A percentile compares a stretch with the other conserved stretches of the same genome.
These are phyloP conservation scores for Gaeumannomyces sp. DNA, from an alignment of 2,329 filamentous ascomycete genomes.

Conservation along the genomic window DNA sequence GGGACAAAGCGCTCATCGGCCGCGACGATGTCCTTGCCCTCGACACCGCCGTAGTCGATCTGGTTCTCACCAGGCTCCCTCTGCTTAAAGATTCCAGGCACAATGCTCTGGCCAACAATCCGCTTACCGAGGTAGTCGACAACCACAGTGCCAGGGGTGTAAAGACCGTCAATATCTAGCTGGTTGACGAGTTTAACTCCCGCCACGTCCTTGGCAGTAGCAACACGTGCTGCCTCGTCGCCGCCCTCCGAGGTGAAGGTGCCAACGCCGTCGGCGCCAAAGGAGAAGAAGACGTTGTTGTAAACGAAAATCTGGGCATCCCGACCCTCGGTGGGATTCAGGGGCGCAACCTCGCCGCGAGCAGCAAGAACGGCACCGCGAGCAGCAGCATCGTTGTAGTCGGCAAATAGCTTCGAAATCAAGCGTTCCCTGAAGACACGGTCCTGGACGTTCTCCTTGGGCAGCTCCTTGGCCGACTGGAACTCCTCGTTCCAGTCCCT, in stretches of 20 bases:
- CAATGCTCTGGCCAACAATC: slow-evolving; percentile 94
- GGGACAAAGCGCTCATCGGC: slow-evolving; percentile 80
- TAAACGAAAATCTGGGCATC: slow-evolving; percentile 99
- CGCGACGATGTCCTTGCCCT: slow-evolving; percentile 92
- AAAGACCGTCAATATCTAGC: slow-evolving; percentile 88
- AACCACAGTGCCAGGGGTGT: slow-evolving; percentile 92
- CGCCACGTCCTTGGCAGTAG: slow-evolving; percentile 92
- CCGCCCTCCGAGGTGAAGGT: slow-evolving; percentile 96
- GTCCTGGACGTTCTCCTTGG: slow-evolving; percentile 89
- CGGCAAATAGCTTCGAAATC: slow-evolving; percentile 91
- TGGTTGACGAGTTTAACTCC: slow-evolving; percentile 95
- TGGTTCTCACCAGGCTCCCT: slow-evolving; percentile 95
- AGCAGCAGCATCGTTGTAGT: slow-evolving; percentile 93
- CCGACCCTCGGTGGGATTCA: slow-evolving; percentile 87
- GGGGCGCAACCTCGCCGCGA: slow-evolving; percentile 80
- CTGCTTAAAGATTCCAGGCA: slow-evolving; percentile 98
- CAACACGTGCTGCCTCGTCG: slow-evolving; percentile 90
- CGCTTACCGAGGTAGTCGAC: slow-evolving; percentile 97
- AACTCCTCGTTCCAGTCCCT: slow-evolving; percentile 99
- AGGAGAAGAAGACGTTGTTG: slow-evolving; percentile 99
- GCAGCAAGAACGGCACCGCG: slow-evolving; percentile 89
- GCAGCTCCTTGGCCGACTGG: slow-evolving; percentile 90
- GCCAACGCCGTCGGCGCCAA: slow-evolving; percentile 92
- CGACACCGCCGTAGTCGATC: slow-evolving; percentile 96
- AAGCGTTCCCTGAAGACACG: slow-evolving; percentile 92